Evolutionary conservation across 768 basidiomycete species (phyloP).

Genomic region (Hygrophorus pudorinus): DNA sequence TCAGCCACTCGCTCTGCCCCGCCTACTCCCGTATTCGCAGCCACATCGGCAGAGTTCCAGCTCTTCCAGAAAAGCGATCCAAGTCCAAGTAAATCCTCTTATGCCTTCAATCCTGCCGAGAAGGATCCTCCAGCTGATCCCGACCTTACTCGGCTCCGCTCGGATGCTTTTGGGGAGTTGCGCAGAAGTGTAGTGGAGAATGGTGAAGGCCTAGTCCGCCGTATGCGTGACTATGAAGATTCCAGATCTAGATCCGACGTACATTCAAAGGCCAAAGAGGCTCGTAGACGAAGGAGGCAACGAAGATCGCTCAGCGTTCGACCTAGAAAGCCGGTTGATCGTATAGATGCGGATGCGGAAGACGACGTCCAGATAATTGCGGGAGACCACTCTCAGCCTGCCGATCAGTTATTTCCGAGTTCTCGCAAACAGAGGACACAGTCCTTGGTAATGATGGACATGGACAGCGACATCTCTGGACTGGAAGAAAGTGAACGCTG

Average conservation of each 20-base stretch:
- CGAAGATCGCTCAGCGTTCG: slow-evolving; percentile 20
- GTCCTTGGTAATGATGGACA: slow-evolving; percentile 35
- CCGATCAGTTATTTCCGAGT: slow-evolving; percentile 10
- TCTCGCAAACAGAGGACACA: slow-evolving; percentile 30
- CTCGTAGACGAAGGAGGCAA: slow-evolving; percentile 33
- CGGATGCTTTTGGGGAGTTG: slow-evolving; percentile 58
- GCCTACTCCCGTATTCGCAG: slow-evolving; percentile 30
- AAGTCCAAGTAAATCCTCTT: slow-evolving; percentile 10
- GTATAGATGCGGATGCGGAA: slow-evolving; percentile 23
- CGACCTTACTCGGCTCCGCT: slow-evolving; percentile 39
- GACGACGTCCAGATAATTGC: slow-evolving; percentile 52
- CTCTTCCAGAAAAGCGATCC: slow-evolving; percentile 24
- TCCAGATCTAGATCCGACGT: slow-evolving; percentile 32
- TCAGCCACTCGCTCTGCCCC: slow-evolving; percentile 19
- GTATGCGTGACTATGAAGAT: slow-evolving; percentile 66
- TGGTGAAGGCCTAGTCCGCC: slow-evolving; percentile 57
- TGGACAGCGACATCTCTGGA: slow-evolving; percentile 10
- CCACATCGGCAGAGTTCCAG: slow-evolving; percentile 40
- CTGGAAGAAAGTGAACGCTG: slow-evolving; percentile 15
- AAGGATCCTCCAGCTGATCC: slow-evolving; percentile 11
- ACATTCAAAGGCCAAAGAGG: slow-evolving; percentile 27
- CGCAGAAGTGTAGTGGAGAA: slow-evolving; percentile 50
- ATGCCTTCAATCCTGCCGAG: slow-evolving; percentile 6
- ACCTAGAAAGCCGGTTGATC: slow-evolving; percentile 3
- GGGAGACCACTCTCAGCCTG: slow-evolving; percentile 25